phyloP scores from a whole-genome alignment of 805 yeast species.

The Yarrowia deformans region DNA sequence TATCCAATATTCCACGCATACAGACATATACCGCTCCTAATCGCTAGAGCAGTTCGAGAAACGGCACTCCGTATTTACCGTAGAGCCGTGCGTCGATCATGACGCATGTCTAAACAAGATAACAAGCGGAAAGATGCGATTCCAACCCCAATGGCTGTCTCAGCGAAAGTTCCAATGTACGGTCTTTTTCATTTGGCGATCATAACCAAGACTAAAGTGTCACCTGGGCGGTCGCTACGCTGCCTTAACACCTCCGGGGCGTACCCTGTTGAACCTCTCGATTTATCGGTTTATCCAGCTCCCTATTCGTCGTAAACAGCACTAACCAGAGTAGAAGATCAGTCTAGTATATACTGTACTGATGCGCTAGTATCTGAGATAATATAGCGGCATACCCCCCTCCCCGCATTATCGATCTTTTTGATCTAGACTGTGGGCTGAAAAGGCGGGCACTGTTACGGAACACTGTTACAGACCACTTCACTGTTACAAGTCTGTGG shows the following conservation, averaged over 20 bases:
- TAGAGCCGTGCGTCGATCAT: neutral
- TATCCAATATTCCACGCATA: no score
- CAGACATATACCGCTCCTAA: no score
- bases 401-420: neutral
- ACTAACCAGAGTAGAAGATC: neutral
- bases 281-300: neutral
- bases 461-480: no score
- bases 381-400: neutral
- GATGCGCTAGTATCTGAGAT: neutral
- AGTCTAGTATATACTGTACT: constrained; percentile 2
- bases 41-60: no score
- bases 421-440: no score
- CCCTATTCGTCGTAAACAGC: constrained; percentile 2
- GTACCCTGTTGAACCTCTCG: neutral
- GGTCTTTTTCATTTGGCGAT: neutral
- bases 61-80: no score
- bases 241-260: neutral
- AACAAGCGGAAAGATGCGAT: neutral
- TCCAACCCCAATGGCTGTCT: neutral
- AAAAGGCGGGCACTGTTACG: no score
- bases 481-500: no score
- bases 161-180: constrained; percentile 7
- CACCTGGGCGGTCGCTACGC: neutral
- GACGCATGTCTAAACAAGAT: neutral
- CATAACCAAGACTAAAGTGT: neutral